Evolutionary conservation across 2,329 filamentous ascomycete genomes (phyloP).

Genomic region (Stenocarpella maydis): DNA sequence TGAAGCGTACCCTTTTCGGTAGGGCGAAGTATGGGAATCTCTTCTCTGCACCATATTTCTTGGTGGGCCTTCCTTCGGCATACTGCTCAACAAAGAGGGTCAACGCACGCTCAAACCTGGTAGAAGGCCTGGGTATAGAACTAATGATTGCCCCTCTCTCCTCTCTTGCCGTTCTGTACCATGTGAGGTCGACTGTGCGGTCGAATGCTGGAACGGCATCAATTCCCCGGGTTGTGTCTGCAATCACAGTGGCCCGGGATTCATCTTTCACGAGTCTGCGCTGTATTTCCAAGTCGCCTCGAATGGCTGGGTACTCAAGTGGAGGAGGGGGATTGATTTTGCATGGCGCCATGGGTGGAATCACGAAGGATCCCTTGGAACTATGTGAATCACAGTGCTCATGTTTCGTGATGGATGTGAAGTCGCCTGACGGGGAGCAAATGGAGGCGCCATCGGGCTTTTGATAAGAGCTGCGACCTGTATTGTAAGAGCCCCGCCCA

Average conservation of each 20-base stretch:
- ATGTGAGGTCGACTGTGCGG: constrained; percentile 38
- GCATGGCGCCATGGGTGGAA: neutral
- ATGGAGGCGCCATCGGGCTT: neutral
- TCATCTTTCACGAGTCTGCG: constrained; percentile 2
- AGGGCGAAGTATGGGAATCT: constrained; percentile 39
- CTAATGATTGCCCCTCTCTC: constrained; percentile 19
- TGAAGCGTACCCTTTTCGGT: constrained; percentile 39
- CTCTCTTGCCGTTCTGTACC: constrained; percentile 28
- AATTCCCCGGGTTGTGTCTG: neutral
- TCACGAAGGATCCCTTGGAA: neutral
- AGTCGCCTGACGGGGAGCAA: neutral
- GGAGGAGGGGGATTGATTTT: constrained; percentile 10
- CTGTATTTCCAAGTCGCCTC: constrained; percentile 13
- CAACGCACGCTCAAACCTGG: constrained; percentile 35
- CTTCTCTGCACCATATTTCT: constrained; percentile 5
- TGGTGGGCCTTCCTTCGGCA: constrained; percentile 17
- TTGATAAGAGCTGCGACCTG: neutral
- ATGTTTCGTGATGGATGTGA: neutral
- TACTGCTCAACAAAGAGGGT: constrained; percentile 16
- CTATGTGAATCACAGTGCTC: neutral
- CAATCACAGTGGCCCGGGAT: neutral
- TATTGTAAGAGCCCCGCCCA: constrained; percentile 11
- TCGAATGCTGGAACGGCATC: constrained; percentile 42
- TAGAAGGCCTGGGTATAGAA: constrained; percentile 3
- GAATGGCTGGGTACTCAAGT: constrained; percentile 14